Percentiles rank a stretch among this genome's conserved stretches.
Conservation (phyloP, 176 grass and related monocot species). For the Puccinellia tenuiflora region DNA sequence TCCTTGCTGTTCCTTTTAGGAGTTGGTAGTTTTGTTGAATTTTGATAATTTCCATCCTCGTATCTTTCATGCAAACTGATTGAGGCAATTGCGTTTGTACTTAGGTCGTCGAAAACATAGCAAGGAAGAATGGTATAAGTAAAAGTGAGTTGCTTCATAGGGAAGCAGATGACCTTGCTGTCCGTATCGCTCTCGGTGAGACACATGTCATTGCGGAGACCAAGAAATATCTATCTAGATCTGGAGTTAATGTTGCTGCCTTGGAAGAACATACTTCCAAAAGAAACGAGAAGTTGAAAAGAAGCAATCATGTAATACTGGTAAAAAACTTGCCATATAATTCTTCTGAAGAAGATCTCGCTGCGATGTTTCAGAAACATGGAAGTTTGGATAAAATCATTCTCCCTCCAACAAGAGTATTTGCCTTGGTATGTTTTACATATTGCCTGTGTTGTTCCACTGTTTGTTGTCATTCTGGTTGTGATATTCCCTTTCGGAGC, state of each 20-base stretch:
- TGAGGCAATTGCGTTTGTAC: not conserved
- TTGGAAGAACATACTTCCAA: slow-evolving; percentile 79
- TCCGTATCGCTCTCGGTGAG: slow-evolving; percentile 81
- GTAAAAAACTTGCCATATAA: slow-evolving; percentile 90
- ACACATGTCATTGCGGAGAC: slow-evolving; percentile 79
- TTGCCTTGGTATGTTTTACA: slow-evolving; percentile 71
- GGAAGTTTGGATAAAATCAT: slow-evolving; percentile 79
- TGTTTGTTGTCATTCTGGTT: slow-evolving; percentile 6
- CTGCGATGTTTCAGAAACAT: slow-evolving; percentile 71
- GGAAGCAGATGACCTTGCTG: slow-evolving; percentile 82
- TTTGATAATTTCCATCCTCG: not conserved
- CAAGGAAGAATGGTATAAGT: slow-evolving; percentile 84
- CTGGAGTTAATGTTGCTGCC: slow-evolving; percentile 70
- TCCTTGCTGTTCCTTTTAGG: not conserved
- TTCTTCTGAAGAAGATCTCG: slow-evolving; percentile 75
- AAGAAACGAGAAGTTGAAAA: slow-evolving; percentile 67
- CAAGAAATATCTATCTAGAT: slow-evolving; percentile 78
- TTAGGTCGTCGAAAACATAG: slow-evolving; percentile 88
- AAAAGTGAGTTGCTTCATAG: slow-evolving; percentile 81
- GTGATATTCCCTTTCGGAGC: not conserved
- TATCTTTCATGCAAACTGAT: not conserved
- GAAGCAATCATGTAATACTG: slow-evolving; percentile 91
- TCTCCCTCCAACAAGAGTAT: slow-evolving; percentile 78
- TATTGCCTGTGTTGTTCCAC: slow-evolving; percentile 17
- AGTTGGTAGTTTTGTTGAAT: no score